Evolutionary conservation across 345 rosid species (phyloP).

Genomic region (Melaleuca quinquenervia): DNA sequence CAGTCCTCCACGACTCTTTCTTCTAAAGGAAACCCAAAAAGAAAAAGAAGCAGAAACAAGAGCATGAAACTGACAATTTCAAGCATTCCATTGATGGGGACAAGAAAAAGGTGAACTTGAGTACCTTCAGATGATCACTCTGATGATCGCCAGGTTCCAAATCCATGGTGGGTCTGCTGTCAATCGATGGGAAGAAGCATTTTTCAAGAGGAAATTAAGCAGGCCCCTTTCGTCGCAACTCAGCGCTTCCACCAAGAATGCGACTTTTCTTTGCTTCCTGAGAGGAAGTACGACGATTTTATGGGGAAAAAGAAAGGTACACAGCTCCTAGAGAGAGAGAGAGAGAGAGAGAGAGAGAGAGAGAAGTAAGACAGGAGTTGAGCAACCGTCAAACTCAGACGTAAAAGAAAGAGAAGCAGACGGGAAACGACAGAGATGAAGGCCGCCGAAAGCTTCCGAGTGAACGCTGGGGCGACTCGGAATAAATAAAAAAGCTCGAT

Average conservation of each 20-base stretch:
- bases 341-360: not conserved
- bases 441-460: not conserved
- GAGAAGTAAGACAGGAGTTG: not conserved
- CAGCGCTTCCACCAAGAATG: not conserved
- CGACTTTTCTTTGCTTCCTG: not conserved
- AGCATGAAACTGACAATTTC: not conserved
- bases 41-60: not conserved
- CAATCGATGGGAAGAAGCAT: not conserved
- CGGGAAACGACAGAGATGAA: not conserved
- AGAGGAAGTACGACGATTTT: not conserved
- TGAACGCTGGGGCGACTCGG: not conserved
- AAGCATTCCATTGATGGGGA: not conserved
- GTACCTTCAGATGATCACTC: not conserved
- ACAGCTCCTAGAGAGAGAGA: not conserved
- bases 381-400: not conserved
- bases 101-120: not conserved
- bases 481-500: not conserved
- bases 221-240: not conserved
- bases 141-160: not conserved
- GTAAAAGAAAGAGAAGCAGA: not conserved
- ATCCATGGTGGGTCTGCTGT: conserved; percentile 3
- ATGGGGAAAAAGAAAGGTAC: not conserved
- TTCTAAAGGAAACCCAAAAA: conserved; percentile 14
- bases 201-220: not conserved
- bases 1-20: conserved; percentile 81